Base-by-base conservation (phyloP, 345 rosid species). In the Psidium friedrichsthalianum region DNA sequence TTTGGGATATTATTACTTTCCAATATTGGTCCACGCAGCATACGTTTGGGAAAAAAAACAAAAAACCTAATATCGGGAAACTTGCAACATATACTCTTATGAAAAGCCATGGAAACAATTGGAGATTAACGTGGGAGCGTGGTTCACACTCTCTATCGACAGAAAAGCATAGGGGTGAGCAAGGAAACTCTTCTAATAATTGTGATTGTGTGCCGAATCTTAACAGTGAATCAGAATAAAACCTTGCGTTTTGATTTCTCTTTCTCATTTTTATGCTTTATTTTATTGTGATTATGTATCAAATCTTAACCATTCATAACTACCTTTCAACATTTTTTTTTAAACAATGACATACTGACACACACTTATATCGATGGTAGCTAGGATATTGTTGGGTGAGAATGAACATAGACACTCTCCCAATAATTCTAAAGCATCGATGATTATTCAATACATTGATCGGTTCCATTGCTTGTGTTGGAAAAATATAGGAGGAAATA, bases 31-130 rank as follows among this genome's bases (percentile, higher is more conserved):
- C 24, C 56, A 55, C 56, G 24, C 56, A 55, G 56, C 56, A 20
- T 2, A 55, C 6, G 8, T 55, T 21, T 1, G 18, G 0, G 0
- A 3, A 6, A 6, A 61, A 29, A 14, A 52, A 52, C 4, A 51
- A 4, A 61, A 61, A 15, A 20, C 40, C 42, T 27, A 15, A 61
- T 29, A 15, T 61, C 20, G 18, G 21, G 20, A 3, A 27, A 61
- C 5, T 27, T 14, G 32, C 76, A 16, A 29, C 5, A 64, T 32
- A 29, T 64, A 64, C 32, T 36, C 15, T 47, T 47, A 64, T 8
- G 44, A 29, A 64, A 32, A 9, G 42, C 36, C 16, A 32, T 64
- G 12, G 44, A 69, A 69, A 69, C 36, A 32, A 44, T 32, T 69
- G 3, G 24, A 32, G 24, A 32, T 69, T 69, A 69, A 49, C 6